Conservation (phyloP, 208 protist species). For the Leishmania lainsoni region DNA sequence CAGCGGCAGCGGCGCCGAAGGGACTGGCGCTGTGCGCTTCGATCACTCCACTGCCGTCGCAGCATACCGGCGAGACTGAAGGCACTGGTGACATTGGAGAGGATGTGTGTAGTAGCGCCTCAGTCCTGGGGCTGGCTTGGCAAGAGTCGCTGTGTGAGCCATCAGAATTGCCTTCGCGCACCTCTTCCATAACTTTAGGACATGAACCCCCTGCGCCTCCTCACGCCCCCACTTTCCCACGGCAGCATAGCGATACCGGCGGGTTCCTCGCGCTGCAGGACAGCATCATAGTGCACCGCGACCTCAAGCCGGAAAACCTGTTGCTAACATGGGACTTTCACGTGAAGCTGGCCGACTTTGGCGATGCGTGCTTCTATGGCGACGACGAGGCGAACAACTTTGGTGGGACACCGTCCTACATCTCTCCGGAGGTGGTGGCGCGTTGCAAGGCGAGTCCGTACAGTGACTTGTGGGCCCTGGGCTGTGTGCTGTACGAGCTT, state of each 20-base stretch:
- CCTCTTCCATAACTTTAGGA: background rate
- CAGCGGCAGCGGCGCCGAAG: background rate
- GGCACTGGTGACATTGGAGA: background rate
- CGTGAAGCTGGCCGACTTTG: slow-evolving; percentile 76
- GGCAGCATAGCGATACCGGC: slow-evolving; percentile 10
- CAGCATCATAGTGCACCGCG: slow-evolving; percentile 76
- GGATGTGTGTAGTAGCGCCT: background rate
- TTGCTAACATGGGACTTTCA: slow-evolving; percentile 75
- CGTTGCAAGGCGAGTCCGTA: slow-evolving; percentile 76
- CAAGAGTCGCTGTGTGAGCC: background rate
- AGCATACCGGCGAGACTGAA: background rate
- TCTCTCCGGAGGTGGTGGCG: slow-evolving; percentile 87
- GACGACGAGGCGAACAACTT: slow-evolving; percentile 69
- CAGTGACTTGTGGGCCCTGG: slow-evolving; percentile 98
- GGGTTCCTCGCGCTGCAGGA: slow-evolving; percentile 22
- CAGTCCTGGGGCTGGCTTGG: background rate
- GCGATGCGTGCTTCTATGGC: slow-evolving; percentile 74
- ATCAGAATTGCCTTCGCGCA: background rate
- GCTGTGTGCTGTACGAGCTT: slow-evolving; percentile 96
- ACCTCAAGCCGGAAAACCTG: slow-evolving; percentile 89
- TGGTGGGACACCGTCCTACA: slow-evolving; percentile 75
- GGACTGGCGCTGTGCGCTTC: background rate
- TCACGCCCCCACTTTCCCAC: background rate
- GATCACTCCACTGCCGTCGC: background rate
- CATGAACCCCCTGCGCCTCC: background rate